These are phyloP conservation scores for Agrocybe pediades DNA, from an alignment of 768 basidiomycete species.

Conservation along the genomic window DNA sequence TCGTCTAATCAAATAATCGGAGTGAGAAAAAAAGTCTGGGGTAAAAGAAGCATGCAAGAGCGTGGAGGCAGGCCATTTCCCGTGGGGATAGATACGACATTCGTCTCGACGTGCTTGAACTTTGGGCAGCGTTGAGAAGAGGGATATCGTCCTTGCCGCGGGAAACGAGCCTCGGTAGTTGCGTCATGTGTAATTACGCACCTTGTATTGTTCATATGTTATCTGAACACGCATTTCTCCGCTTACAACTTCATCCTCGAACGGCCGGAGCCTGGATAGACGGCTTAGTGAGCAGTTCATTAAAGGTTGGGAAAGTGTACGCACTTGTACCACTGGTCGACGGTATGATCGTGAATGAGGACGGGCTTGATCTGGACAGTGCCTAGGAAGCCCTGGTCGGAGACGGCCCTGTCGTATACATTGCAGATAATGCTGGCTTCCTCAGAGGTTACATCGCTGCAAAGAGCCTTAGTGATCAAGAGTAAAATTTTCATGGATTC, in stretches of 20 bases:
- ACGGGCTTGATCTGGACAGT: slow-evolving; percentile 89
- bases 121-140: too few species aligned
- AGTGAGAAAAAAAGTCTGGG: slow-evolving; percentile 7
- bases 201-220: slow-evolving; percentile 90
- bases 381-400: slow-evolving; percentile 89
- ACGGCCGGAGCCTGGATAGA: slow-evolving; percentile 65
- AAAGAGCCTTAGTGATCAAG: slow-evolving; percentile 21
- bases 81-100: too few species aligned
- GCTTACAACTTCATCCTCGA: slow-evolving; percentile 80
- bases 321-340: slow-evolving; percentile 97
- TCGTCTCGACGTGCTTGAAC: too few species aligned
- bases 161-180: too few species aligned
- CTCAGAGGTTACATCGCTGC: slow-evolving; percentile 92
- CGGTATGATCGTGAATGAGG: slow-evolving; percentile 88
- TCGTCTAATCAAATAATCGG: slow-evolving; percentile 63
- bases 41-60: slow-evolving; percentile 13
- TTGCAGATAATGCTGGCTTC: slow-evolving; percentile 83
- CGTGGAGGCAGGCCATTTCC: too few species aligned
- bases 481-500: slow-evolving; percentile 4
- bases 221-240: slow-evolving; percentile 96
- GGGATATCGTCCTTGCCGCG: too few species aligned
- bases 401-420: slow-evolving; percentile 85
- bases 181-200: slow-evolving; percentile 44
- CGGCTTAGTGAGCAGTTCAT: slow-evolving; percentile 9
- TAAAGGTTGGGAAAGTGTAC: slow-evolving; percentile 33